phyloP scores from a whole-genome alignment of 805 yeast species.

The Torulaspora delbrueckii region DNA sequence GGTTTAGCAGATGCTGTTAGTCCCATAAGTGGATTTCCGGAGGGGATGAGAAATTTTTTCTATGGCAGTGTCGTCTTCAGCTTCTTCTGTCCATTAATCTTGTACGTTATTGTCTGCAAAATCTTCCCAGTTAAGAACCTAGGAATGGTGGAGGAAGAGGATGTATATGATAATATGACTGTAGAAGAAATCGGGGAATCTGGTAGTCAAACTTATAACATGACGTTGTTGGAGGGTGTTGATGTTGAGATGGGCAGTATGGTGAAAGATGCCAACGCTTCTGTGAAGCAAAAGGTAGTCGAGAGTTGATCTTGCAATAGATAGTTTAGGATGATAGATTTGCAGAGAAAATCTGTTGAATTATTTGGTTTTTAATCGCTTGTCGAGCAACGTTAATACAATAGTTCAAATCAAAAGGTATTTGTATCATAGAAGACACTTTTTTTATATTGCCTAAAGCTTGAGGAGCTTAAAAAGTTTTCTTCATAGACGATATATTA shows the following conservation, averaged over 20 bases:
- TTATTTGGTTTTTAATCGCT: background rate
- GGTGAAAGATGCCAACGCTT: background rate
- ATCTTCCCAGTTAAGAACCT: conserved; percentile 34
- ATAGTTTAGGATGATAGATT: background rate
- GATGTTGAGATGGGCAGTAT: background rate
- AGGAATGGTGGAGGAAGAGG: conserved; percentile 29
- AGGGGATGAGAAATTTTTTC: conserved; percentile 36
- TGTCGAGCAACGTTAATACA: background rate
- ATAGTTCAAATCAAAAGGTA: background rate
- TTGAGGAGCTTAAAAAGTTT: background rate
- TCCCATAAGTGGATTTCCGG: conserved; percentile 11
- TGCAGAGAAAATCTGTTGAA: background rate
- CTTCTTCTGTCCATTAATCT: conserved; percentile 33
- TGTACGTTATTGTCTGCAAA: conserved; percentile 28
- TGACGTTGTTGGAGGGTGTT: conserved; percentile 3
- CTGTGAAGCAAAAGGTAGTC: background rate
- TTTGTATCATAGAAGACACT: background rate
- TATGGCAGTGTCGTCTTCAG: conserved; percentile 38
- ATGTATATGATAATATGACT: conserved; percentile 29
- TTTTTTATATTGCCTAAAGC: background rate
- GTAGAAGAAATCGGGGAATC: conserved; percentile 28
- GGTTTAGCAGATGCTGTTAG: conserved; percentile 35
- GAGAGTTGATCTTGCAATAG: background rate
- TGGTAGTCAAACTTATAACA: conserved; percentile 9
- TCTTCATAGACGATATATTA: background rate